Percentiles rank a stretch among this genome's conserved stretches.
Evolutionary conservation across 2,329 filamentous ascomycete genomes (phyloP).

Genomic region (Talaromyces sp.): DNA sequence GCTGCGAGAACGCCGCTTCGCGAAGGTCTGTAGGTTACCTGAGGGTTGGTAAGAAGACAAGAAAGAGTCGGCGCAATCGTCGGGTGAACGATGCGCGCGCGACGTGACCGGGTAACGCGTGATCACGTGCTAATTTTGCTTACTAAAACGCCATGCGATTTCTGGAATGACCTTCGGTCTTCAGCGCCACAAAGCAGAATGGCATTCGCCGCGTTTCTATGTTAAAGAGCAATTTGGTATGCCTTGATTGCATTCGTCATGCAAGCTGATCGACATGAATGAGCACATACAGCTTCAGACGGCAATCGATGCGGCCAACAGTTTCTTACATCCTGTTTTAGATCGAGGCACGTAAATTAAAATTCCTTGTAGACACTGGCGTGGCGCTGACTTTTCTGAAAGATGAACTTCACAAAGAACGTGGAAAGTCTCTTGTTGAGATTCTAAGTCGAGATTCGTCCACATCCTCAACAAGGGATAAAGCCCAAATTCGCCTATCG

Average conservation of each 20-base stretch:
- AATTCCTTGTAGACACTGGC: constrained; percentile 13
- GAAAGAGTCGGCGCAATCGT: not conserved
- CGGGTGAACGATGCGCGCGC: not conserved
- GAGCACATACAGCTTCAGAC: constrained; percentile 19
- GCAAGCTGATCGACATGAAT: constrained; percentile 23
- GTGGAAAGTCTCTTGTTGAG: constrained; percentile 31
- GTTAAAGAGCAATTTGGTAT: not conserved
- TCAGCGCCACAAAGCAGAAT: not conserved
- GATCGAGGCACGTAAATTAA: constrained; percentile 34
- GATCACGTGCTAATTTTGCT: not conserved
- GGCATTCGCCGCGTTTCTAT: not conserved
- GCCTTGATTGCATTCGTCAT: constrained; percentile 2
- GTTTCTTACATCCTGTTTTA: constrained; percentile 36
- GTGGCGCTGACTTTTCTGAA: constrained; percentile 25
- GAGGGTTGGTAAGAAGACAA: constrained; percentile 6
- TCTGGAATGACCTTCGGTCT: not conserved
- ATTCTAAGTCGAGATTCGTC: constrained; percentile 22
- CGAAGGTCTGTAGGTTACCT: not conserved
- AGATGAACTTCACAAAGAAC: constrained; percentile 36
- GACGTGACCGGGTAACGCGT: constrained; percentile 6
- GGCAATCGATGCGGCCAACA: constrained; percentile 30
- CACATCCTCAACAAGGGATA: constrained; percentile 2
- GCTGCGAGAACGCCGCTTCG: not conserved
- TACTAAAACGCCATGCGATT: not conserved
- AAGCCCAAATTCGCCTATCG: constrained; percentile 17